Evolutionary conservation across 495 filamentous ascomycete species (phyloP).

Genomic region (Monascus purpureus): DNA sequence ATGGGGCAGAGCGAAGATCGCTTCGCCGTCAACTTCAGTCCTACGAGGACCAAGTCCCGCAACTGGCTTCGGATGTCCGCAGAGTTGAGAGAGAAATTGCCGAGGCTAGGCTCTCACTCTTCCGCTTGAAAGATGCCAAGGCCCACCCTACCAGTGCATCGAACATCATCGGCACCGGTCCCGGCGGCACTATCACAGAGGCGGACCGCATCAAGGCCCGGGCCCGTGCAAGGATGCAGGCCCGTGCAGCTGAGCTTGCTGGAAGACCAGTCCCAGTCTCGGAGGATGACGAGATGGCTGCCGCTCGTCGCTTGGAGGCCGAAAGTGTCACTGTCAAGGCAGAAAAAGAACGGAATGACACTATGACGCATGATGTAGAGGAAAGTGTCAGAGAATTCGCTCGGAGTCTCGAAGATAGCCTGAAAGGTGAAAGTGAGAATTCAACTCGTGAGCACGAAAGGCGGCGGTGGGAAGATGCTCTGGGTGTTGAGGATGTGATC

Average conservation of each 20-base stretch:
- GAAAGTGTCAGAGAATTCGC: constrained; percentile 90
- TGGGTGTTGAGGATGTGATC: constrained; percentile 92
- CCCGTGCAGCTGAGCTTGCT: constrained; percentile 80
- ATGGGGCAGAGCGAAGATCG: constrained; percentile 70
- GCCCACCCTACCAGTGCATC: constrained; percentile 70
- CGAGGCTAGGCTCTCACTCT: constrained; percentile 85
- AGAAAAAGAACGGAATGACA: constrained; percentile 86
- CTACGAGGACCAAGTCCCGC: constrained; percentile 77
- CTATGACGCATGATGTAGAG: constrained; percentile 93
- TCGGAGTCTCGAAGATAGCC: constrained; percentile 65
- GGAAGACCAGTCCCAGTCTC: constrained; percentile 53
- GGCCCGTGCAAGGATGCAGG: constrained; percentile 96
- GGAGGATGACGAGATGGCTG: constrained; percentile 59
- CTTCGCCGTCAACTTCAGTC: constrained; percentile 80
- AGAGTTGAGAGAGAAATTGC: constrained; percentile 85
- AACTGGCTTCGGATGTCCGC: constrained; percentile 82
- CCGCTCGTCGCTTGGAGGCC: constrained; percentile 69
- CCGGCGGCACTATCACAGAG: constrained; percentile 83
- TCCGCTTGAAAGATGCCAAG: constrained; percentile 86
- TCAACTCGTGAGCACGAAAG: constrained; percentile 71
- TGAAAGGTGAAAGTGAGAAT: constrained; percentile 67
- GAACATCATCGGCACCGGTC: constrained; percentile 85
- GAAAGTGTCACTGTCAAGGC: constrained; percentile 67
- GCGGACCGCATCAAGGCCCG: constrained; percentile 88
- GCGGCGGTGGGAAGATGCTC: constrained; percentile 88